phyloP scores from a whole-genome alignment of 2,329 filamentous ascomycete species.

The Claviceps pazoutovae region DNA sequence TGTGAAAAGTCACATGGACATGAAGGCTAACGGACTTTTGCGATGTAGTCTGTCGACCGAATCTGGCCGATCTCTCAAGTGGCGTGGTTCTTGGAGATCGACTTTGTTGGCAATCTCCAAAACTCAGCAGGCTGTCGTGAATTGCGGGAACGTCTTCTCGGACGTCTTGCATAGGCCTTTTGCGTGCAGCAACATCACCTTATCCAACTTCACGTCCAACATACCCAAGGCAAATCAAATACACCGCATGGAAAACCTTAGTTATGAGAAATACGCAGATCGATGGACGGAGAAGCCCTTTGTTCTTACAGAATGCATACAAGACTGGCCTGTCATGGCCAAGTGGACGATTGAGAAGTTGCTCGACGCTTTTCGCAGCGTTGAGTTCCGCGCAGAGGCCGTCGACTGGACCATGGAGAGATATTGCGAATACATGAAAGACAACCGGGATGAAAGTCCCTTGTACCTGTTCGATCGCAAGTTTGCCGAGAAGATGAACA shows the following conservation, averaged over 20 bases:
- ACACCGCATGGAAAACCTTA: slow-evolving; percentile 51
- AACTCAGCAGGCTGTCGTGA: slow-evolving; percentile 40
- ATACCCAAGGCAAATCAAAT: slow-evolving; percentile 69
- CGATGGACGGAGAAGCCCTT: slow-evolving; percentile 74
- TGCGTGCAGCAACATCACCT: slow-evolving; percentile 64
- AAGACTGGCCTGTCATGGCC: slow-evolving; percentile 63
- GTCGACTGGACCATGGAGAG: slow-evolving; percentile 82
- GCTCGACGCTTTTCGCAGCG: slow-evolving; percentile 45
- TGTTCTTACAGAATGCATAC: slow-evolving; percentile 70
- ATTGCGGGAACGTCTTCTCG: slow-evolving; percentile 72
- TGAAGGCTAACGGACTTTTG: background rate
- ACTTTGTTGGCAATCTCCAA: slow-evolving; percentile 51
- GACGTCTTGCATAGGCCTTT: slow-evolving; percentile 85
- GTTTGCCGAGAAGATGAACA: slow-evolving; percentile 74
- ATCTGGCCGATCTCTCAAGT: slow-evolving; percentile 29
- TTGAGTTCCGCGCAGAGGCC: slow-evolving; percentile 75
- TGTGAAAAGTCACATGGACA: background rate
- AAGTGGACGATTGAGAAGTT: slow-evolving; percentile 62
- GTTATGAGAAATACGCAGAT: slow-evolving; percentile 57
- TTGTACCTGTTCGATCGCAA: slow-evolving; percentile 82
- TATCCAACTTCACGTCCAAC: slow-evolving; percentile 50
- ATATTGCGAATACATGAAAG: slow-evolving; percentile 70
- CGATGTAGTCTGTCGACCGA: slow-evolving; percentile 13
- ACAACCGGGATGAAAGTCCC: slow-evolving; percentile 73
- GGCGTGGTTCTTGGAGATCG: slow-evolving; percentile 75